Base-by-base conservation (phyloP, 1,139 yeast genomes). In the Taphrina deformans region DNA sequence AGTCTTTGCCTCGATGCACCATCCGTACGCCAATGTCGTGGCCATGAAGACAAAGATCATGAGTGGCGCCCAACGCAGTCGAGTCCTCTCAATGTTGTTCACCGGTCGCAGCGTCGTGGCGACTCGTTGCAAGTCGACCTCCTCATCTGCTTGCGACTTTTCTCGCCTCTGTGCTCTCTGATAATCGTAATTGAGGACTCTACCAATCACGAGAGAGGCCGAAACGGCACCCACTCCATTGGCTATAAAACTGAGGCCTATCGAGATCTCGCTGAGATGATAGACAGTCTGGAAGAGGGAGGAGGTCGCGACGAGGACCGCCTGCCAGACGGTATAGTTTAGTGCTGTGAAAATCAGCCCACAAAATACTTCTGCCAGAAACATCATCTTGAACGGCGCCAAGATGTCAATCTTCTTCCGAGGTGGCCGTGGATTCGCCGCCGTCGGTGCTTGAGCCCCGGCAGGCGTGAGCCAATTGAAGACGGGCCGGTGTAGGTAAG, bases 1-100 rank as follows among this genome's bases (percentile, higher is more conserved):
- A 29, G 88, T 84, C 7, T 72, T 69, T 12, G 67, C 67, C 72
- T 83, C 81, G 14, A 89, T 82, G 2, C 92, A 81, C 96, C 96
- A 88, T 14, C 87, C 96, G 67, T 87, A 79, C 93, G 95, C 88
- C 75, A 88, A 88, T 67, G 88, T 79, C 0, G 89, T 80, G 53
- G 85, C 79, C 21, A 92, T 91, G 67, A 88, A 77, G 18, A 83
- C 80, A 26, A 86, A 74, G 1, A 44, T 21, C 41, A 50, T 52
- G 29, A 6, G 12, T 12, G 59, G 59, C 46, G 48, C 29, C 12
- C 65, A 48, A 21, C 35, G 33, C 38, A 86, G 73, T 53, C 89
- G 77, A 4, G 85, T 81, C 45, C 76, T 77, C 66, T 82, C 79
- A 29, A 85, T 78, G 67, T 83, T 80, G 69, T 83, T 80, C 16